Conservation (phyloP, 2,329 filamentous ascomycete species). For the Colletotrichum sansevieriae region DNA sequence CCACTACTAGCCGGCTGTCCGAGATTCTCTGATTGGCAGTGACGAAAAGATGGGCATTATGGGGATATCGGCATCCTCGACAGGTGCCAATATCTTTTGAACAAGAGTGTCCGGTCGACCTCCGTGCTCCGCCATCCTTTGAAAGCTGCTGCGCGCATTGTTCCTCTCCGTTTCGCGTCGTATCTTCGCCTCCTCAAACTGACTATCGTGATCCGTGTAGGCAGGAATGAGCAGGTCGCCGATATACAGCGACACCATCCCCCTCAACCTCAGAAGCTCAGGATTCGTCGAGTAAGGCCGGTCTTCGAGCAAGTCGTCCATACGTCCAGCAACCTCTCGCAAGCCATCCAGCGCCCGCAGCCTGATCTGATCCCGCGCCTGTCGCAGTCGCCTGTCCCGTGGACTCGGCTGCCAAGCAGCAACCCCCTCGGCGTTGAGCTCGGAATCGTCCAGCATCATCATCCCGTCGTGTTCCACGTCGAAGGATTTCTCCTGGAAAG, state of each 20-base stretch:
- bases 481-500: slow-evolving; percentile 34
- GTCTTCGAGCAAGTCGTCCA: slow-evolving; percentile 78
- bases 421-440: slow-evolving; percentile 41
- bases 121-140: slow-evolving; percentile 51
- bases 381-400: slow-evolving; percentile 44
- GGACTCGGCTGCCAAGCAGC: slow-evolving; percentile 40
- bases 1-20: slow-evolving; percentile 22
- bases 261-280: slow-evolving; percentile 77
- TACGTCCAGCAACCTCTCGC: slow-evolving; percentile 72
- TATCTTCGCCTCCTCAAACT: slow-evolving; percentile 47
- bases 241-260: slow-evolving; percentile 80
- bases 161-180: slow-evolving; percentile 48
- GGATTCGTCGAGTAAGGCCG: slow-evolving; percentile 77
- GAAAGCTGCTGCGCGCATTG: slow-evolving; percentile 54
- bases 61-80: slow-evolving; percentile 46
- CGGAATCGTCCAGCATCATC: slow-evolving; percentile 44
- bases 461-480: slow-evolving; percentile 37
- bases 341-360: slow-evolving; percentile 69
- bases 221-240: slow-evolving; percentile 72
- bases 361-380: slow-evolving; percentile 57
- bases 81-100: slow-evolving; percentile 47
- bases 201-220: slow-evolving; percentile 48
- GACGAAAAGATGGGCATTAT: slow-evolving; percentile 50
- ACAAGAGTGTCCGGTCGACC: slow-evolving; percentile 51
- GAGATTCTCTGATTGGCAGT: slow-evolving; percentile 46